phyloP scores from a whole-genome alignment of 768 basidiomycete genomes.

The Russula sp. region DNA sequence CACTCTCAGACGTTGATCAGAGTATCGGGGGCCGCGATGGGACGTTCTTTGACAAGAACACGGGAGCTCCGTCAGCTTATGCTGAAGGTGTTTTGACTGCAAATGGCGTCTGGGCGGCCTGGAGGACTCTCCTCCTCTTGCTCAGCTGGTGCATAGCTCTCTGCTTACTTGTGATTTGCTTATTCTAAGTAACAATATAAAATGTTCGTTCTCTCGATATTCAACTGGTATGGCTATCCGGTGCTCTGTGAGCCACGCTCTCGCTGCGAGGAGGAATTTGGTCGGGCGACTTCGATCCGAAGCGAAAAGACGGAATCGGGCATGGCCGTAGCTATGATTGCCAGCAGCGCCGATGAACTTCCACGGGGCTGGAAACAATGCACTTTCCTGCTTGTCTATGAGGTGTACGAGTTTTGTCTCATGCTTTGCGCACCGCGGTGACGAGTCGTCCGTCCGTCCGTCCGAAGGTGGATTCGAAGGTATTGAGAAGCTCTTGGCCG shows the following conservation, averaged over 20 bases:
- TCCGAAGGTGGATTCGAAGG: conserved; percentile 45
- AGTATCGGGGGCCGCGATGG: conserved; percentile 56
- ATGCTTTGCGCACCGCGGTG: conserved; percentile 41
- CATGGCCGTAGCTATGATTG: neutral
- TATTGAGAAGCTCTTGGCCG: conserved; percentile 60
- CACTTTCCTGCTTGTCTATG: conserved; percentile 67
- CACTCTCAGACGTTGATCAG: conserved; percentile 43
- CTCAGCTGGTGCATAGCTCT: conserved; percentile 53
- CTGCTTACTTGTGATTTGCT: neutral
- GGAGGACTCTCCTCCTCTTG: conserved; percentile 66
- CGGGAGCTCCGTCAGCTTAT: conserved; percentile 69
- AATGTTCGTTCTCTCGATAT: conserved; percentile 75
- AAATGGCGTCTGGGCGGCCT: conserved; percentile 78
- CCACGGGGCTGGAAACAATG: conserved; percentile 79
- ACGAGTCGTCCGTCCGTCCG: conserved; percentile 36
- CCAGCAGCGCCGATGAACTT: conserved; percentile 41
- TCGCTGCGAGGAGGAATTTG: conserved; percentile 78
- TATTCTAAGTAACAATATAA: neutral
- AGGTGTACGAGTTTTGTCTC: conserved; percentile 79
- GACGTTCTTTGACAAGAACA: conserved; percentile 64
- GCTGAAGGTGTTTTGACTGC: conserved; percentile 76
- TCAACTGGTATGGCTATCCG: conserved; percentile 72
- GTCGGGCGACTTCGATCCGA: conserved; percentile 54
- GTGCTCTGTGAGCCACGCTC: conserved; percentile 81
- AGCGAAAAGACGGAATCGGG: conserved; percentile 44